These are phyloP conservation scores for Candida arabinofermentans DNA, from an alignment of 805 yeast genomes.

Conservation along the genomic window DNA sequence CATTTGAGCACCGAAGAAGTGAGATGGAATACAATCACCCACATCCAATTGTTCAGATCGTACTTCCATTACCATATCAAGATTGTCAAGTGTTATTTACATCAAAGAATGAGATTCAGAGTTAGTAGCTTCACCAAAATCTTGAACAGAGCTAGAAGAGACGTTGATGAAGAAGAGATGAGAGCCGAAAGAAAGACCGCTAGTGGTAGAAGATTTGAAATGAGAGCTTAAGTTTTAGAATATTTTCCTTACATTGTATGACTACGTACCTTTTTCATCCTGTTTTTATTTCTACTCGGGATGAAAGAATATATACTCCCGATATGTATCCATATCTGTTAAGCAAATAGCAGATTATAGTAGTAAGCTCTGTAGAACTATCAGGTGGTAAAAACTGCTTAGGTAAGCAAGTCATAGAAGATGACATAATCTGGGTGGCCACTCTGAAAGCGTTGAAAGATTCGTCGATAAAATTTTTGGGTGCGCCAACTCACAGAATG, in stretches of 20 bases:
- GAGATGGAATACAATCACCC: conserved; percentile 84
- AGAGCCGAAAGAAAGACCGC: conserved; percentile 58
- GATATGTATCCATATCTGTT: no score
- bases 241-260: neutral
- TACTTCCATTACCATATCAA: conserved; percentile 98
- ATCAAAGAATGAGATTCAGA: conserved; percentile 95
- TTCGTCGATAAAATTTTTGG: conserved; percentile 6
- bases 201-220: conserved; percentile 63
- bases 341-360: no score
- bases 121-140: conserved; percentile 93
- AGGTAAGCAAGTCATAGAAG: no score
- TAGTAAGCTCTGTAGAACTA: no score
- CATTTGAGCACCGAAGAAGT: conserved; percentile 58
- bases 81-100: conserved; percentile 97
- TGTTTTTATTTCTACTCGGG: no score
- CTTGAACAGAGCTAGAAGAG: conserved; percentile 95
- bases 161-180: conserved; percentile 67
- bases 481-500: neutral
- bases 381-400: no score
- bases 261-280: no score
- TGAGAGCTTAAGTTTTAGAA: conserved; percentile 19
- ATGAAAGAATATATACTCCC: no score
- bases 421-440: no score
- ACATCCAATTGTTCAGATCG: conserved; percentile 87
- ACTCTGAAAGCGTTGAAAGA: no score